Conservation (phyloP, 2,329 filamentous ascomycete genomes). For the Rosellinia necatrix region DNA sequence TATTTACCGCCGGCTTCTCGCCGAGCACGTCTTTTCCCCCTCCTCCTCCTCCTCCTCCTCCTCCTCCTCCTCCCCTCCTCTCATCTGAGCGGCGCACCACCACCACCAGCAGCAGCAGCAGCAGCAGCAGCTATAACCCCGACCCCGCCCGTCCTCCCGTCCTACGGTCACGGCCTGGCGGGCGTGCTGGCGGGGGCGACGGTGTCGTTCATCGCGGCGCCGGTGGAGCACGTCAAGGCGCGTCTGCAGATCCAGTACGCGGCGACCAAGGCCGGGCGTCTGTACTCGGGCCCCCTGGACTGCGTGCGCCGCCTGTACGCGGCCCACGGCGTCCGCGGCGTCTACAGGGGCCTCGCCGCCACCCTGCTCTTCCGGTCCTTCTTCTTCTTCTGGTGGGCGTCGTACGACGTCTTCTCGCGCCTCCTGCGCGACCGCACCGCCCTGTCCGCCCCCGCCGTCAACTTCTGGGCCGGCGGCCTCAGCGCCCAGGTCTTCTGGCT, state of each 20-base stretch:
- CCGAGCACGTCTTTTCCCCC: conserved; percentile 73
- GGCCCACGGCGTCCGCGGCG: conserved; percentile 75
- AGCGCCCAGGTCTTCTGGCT: conserved; percentile 96
- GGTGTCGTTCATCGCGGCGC: conserved; percentile 89
- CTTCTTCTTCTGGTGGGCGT: conserved; percentile 99
- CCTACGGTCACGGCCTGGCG: conserved; percentile 83
- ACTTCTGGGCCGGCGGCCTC: conserved; percentile 96
- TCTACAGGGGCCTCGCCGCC: conserved; percentile 85
- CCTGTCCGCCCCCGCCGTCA: conserved; percentile 78
- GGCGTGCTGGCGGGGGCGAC: conserved; percentile 87
- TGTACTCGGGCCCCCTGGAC: conserved; percentile 88
- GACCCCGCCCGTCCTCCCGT: conserved; percentile 59
- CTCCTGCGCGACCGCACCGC: conserved; percentile 68
- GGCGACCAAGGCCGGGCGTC: conserved; percentile 72
- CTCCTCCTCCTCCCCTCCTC: too few relatives aligned
- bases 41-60: background rate
- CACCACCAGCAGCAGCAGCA: conserved; percentile 35
- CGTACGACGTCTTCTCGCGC: conserved; percentile 82
- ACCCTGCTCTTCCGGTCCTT: conserved; percentile 88
- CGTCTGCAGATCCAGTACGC: conserved; percentile 94
- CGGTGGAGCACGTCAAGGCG: conserved; percentile 94
- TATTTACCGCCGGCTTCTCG: conserved; percentile 82
- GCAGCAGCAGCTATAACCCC: conserved; percentile 44
- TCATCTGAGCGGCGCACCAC: too few relatives aligned
- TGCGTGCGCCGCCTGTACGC: conserved; percentile 72